Conservation (phyloP, 495 filamentous ascomycete genomes). For the Neurospora sp. region DNA sequence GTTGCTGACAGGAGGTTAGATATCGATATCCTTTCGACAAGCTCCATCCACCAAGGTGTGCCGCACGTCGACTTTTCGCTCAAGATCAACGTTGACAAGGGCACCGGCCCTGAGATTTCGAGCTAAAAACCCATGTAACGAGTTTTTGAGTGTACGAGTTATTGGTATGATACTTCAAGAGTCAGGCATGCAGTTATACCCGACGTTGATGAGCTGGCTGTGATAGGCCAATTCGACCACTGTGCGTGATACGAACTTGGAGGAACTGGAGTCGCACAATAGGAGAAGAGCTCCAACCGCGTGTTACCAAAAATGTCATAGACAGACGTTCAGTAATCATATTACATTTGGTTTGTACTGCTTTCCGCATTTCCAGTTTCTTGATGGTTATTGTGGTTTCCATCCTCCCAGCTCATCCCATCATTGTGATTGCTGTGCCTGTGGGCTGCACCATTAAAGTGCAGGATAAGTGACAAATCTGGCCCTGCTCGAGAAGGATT, state of each 20-base stretch:
- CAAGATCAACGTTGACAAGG: conserved; percentile 53
- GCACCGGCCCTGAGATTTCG: conserved; percentile 14
- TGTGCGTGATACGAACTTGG: background rate
- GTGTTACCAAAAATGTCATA: background rate
- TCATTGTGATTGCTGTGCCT: background rate
- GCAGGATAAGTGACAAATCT: background rate
- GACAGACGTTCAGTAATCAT: background rate
- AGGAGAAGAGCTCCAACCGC: background rate
- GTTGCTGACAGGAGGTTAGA: conserved; percentile 37
- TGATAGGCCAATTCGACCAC: background rate
- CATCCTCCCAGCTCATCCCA: background rate
- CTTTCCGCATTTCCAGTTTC: background rate
- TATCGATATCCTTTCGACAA: conserved; percentile 91
- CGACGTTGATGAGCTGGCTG: background rate
- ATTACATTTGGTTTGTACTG: background rate
- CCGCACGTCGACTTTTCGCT: conserved; percentile 90
- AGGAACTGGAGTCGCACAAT: background rate
- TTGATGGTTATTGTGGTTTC: background rate
- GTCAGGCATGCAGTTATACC: background rate
- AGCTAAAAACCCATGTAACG: conserved; percentile 6
- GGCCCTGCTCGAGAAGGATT: background rate
- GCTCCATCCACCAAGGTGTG: conserved; percentile 92
- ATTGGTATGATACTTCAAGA: background rate
- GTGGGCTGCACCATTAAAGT: background rate
- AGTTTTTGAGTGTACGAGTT: background rate